Conservation (phyloP, 2,329 filamentous ascomycete genomes). For the Cytospora paraplurivora region DNA sequence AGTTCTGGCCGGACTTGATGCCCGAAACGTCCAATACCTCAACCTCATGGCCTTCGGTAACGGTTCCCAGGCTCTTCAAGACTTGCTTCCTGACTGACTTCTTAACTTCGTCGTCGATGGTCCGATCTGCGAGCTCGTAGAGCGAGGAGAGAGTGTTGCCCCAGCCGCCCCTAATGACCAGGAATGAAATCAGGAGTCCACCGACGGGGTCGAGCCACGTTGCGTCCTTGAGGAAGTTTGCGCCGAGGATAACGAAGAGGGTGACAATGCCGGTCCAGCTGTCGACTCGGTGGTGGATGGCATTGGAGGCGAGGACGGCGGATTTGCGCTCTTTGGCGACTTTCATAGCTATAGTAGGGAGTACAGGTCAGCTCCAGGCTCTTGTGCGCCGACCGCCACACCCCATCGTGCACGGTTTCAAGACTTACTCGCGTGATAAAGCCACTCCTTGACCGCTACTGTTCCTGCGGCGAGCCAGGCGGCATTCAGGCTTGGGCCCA, state of each 20-base stretch:
- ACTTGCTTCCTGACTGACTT: constrained; percentile 68
- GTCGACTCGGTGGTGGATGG: constrained; percentile 94
- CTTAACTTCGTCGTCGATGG: constrained; percentile 84
- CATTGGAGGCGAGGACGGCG: constrained; percentile 92
- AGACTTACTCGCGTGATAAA: constrained; percentile 89
- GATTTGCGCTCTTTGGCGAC: constrained; percentile 92
- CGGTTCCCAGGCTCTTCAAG: constrained; percentile 56
- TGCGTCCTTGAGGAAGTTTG: constrained; percentile 82
- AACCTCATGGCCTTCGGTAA: constrained; percentile 59
- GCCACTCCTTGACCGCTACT: constrained; percentile 92
- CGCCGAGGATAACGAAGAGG: constrained; percentile 82
- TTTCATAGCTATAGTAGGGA: constrained; percentile 73
- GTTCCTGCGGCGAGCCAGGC: constrained; percentile 92
- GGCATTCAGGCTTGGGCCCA: constrained; percentile 84
- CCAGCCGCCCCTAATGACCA: constrained; percentile 90
- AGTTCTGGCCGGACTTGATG: constrained; percentile 95
- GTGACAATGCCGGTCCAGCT: constrained; percentile 94
- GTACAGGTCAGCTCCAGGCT: constrained; percentile 22
- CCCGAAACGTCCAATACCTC: constrained; percentile 80
- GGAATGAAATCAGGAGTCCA: constrained; percentile 85
- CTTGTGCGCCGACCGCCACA: not conserved
- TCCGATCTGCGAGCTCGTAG: constrained; percentile 86
- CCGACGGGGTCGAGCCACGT: constrained; percentile 94
- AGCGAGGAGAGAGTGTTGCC: constrained; percentile 82
- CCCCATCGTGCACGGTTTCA: not conserved